phyloP scores from a whole-genome alignment of 352 stramenopile genomes.

The Pythium brachiatum region DNA sequence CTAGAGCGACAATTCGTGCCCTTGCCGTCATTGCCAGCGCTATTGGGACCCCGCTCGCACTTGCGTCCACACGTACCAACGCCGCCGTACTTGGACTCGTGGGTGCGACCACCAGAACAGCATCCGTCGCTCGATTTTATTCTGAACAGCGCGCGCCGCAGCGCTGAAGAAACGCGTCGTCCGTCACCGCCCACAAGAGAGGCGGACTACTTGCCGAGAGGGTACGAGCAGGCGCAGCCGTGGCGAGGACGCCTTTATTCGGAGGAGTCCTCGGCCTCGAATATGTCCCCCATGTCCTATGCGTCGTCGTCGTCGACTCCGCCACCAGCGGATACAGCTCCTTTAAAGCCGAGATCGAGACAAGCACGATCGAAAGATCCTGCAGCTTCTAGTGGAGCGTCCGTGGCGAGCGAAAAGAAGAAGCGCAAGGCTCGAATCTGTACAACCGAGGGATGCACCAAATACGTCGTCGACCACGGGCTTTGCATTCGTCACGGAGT shows the following conservation, averaged over 20 bases:
- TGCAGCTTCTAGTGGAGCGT: background rate
- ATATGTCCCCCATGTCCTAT: background rate
- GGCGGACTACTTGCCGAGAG: background rate
- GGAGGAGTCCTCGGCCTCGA: background rate
- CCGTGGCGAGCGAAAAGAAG: slow-evolving; percentile 15
- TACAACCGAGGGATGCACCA: slow-evolving; percentile 38
- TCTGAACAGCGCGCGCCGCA: background rate
- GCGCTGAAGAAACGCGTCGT: background rate
- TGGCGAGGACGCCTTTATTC: background rate
- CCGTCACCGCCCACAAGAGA: background rate
- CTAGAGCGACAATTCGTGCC: slow-evolving; percentile 4
- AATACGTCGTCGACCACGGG: slow-evolving; percentile 45
- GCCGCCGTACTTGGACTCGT: background rate
- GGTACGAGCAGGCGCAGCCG: background rate
- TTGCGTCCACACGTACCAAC: slow-evolving; percentile 2
- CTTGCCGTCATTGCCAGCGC: slow-evolving; percentile 12
- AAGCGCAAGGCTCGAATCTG: slow-evolving; percentile 45
- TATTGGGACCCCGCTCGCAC: slow-evolving; percentile 10
- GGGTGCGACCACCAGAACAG: background rate
- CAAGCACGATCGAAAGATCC: background rate
- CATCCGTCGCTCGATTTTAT: background rate
- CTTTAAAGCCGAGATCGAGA: background rate
- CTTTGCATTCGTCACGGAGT: slow-evolving; percentile 47
- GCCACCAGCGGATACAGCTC: background rate
- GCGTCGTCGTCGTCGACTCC: slow-evolving; percentile 9